Base-by-base conservation (phyloP, 139 green algal species). In the Chlamydomonas incerta region DNA sequence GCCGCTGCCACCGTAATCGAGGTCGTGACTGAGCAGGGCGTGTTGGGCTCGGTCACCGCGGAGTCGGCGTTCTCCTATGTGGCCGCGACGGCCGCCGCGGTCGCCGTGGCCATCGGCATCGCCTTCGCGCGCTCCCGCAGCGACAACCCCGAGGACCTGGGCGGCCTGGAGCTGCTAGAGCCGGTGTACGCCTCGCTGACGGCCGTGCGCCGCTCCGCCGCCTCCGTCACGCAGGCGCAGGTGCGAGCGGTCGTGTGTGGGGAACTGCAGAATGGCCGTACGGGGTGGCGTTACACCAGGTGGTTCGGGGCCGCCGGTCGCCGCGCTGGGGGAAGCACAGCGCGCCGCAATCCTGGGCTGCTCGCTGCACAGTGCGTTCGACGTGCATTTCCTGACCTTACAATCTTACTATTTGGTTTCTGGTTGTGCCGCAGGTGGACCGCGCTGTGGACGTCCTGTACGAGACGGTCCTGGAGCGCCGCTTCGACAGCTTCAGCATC, bases 101-200 rank as follows among this genome's bases (percentile, higher is more conserved):
- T 63, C 3, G 68, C 34, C 14, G 63, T 11, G 0, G 28, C 55
- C 33, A 55, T 33, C 34, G 80, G 34, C 18, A 24, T 66, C 9
- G 80, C 68, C 0, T 17, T 85, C 23, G 80, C 80, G 0, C 24
- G 34, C 17, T 24, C 31, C 50, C 24, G 13, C 5, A 70, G 3
- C 26, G 37, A 60, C 50, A 24, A n/a, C 6, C 17, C 34, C 18
- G 37, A 8, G 9, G 41, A 33, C 50, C 10, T n/a, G 29, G 26
- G 37, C 46, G 50, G 66, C 24, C 24, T 68, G 24, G 79, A 67
- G 3, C 33, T 79, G 29, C 68, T 80, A 18, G 80, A 86, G 46
- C 24, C 80, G 20, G 80, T 86, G 18, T 72, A 72, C 80, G 68
- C 68, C 10, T 80, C 68, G 10, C 57, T 86, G 0, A 86, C 80